Percentiles rank a stretch among this genome's conserved stretches.
Evolutionary conservation across 768 basidiomycete species (phyloP).

Genomic region (Obba rivulosa): DNA sequence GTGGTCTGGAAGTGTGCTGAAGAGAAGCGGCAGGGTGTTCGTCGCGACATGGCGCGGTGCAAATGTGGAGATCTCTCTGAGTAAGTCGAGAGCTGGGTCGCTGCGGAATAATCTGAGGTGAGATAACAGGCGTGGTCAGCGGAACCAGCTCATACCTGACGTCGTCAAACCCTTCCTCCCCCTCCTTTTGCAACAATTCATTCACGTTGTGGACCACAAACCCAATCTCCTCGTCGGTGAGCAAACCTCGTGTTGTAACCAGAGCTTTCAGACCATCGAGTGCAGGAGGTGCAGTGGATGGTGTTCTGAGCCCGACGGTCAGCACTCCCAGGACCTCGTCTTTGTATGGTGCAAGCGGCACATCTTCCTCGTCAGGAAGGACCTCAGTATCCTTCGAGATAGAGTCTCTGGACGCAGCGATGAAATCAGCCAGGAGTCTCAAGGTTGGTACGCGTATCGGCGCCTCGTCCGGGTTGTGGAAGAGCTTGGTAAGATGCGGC

Average conservation of each 20-base stretch:
- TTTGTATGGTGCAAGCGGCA: conserved; percentile 55
- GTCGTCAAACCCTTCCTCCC: conserved; percentile 40
- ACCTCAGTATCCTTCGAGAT: conserved; percentile 19
- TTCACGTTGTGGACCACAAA: conserved; percentile 75
- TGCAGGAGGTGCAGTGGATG: conserved; percentile 50
- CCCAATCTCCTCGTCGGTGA: conserved; percentile 69
- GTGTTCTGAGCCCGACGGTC: conserved; percentile 49
- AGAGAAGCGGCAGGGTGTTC: conserved; percentile 77
- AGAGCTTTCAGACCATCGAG: conserved; percentile 63
- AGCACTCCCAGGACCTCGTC: conserved; percentile 70
- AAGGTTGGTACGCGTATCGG: conserved; percentile 64
- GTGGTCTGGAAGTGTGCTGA: conserved; percentile 64
- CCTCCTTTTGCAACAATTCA: conserved; percentile 54
- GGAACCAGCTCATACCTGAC: conserved; percentile 36
- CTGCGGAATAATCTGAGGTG: conserved; percentile 30
- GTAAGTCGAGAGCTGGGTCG: conserved; percentile 51
- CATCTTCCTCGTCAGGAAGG: conserved; percentile 18
- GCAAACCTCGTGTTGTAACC: conserved; percentile 55
- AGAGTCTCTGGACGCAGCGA: conserved; percentile 48
- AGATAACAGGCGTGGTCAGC: background rate
- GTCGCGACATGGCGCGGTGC: conserved; percentile 62
- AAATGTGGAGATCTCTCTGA: conserved; percentile 55
- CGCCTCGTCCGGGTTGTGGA: conserved; percentile 65
- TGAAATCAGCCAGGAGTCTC: conserved; percentile 59
- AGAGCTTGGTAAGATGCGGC: conserved; percentile 73